A percentile compares a stretch with the other conserved stretches of the same genome.
These are phyloP conservation scores for Pseudotulostoma volvatum DNA, from an alignment of 495 filamentous ascomycete genomes.

Conservation along the genomic window DNA sequence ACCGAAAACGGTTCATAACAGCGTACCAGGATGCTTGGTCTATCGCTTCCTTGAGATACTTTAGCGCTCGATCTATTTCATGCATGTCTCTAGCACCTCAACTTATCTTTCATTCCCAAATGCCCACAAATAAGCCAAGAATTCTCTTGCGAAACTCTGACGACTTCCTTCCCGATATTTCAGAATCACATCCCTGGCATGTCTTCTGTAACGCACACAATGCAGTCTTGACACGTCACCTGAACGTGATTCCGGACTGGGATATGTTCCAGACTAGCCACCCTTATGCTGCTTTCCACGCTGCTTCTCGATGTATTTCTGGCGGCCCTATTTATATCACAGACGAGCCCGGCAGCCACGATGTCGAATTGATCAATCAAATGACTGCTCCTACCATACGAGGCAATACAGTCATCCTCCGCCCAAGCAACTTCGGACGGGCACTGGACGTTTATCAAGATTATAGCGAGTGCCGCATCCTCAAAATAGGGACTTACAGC, in stretches of 20 bases:
- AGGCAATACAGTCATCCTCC: constrained; percentile 57
- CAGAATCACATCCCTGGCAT: constrained; percentile 77
- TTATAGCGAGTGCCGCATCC: constrained; percentile 52
- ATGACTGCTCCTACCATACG: constrained; percentile 55
- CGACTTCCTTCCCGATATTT: constrained; percentile 77
- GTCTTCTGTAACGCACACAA: constrained; percentile 90
- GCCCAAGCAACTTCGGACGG: constrained; percentile 54
- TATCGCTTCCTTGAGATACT: constrained; percentile 56
- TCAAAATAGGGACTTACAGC: constrained; percentile 64
- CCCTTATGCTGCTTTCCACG: constrained; percentile 65
- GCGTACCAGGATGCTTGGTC: constrained; percentile 81
- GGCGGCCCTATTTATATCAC: constrained; percentile 92
- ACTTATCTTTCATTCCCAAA: constrained; percentile 66
- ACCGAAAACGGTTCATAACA: constrained; percentile 48
- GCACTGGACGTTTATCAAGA: constrained; percentile 53
- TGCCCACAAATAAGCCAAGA: constrained; percentile 52
- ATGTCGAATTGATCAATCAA: constrained; percentile 53
- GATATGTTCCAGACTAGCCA: constrained; percentile 96
- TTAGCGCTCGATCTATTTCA: constrained; percentile 61
- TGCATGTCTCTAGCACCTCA: constrained; percentile 86
- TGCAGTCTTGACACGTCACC: constrained; percentile 55
- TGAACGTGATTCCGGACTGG: constrained; percentile 81
- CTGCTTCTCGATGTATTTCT: constrained; percentile 73
- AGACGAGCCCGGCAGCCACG: constrained; percentile 68
- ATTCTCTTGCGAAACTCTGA: constrained; percentile 74